Conservation (phyloP, 441 rosid species). For the Jatropha podagrica region DNA sequence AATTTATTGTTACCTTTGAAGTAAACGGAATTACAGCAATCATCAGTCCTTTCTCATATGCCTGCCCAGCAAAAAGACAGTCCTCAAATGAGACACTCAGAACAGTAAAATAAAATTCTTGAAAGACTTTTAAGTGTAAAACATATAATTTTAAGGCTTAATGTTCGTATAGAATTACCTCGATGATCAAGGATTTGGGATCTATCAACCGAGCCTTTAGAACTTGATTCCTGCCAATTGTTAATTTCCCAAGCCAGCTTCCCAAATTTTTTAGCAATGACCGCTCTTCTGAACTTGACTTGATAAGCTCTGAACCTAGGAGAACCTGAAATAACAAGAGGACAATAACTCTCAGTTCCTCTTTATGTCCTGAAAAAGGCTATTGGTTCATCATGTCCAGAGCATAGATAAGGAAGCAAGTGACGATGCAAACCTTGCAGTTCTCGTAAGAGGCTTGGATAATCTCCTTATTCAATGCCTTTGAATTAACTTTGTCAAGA, state of each 20-base stretch:
- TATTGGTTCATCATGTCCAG: neutral
- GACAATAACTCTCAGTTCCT: neutral
- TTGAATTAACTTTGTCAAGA: constrained; percentile 84
- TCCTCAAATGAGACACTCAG: neutral
- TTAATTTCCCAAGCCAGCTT: constrained; percentile 99
- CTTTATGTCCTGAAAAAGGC: neutral
- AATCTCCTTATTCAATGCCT: constrained; percentile 86
- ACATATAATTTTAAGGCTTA: neutral
- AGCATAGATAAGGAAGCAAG: neutral
- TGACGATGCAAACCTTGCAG: constrained; percentile 74
- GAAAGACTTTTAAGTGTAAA: neutral
- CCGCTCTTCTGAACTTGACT: constrained; percentile 97
- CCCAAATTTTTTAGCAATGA: constrained; percentile 96
- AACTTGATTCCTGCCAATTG: constrained; percentile 95
- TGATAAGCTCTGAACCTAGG: constrained; percentile 95
- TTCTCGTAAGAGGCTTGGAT: constrained; percentile 94
- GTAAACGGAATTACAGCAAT: constrained; percentile 99
- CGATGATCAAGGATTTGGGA: constrained; percentile 95
- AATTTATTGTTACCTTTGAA: constrained; percentile 65
- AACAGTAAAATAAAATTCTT: constrained; percentile 12
- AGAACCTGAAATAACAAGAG: constrained; percentile 64
- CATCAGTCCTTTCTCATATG: constrained; percentile 99
- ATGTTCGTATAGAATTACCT: constrained; percentile 46
- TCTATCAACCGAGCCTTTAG: constrained; percentile 94
- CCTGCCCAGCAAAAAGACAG: constrained; percentile 46